A percentile compares a stretch with the other conserved stretches of the same genome.
Conservation (phyloP, 169 alveolate species). For the Cryptosporidium canis region DNA sequence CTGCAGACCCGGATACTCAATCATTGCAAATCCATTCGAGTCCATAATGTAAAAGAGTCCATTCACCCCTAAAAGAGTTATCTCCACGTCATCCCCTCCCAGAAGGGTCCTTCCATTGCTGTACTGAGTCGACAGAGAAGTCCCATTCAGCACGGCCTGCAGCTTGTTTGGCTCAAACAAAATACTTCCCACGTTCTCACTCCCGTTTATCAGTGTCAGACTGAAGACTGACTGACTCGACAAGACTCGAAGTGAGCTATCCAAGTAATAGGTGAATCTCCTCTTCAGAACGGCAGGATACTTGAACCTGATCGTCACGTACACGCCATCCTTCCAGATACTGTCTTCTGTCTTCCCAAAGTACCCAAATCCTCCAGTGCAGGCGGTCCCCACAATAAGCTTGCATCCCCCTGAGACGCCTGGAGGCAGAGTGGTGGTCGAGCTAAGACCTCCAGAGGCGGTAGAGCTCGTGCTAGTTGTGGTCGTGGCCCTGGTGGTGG, state of each 20-base stretch:
- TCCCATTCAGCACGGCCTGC: not conserved
- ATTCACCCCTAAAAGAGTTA: constrained; percentile 28
- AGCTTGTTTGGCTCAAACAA: constrained; percentile 25
- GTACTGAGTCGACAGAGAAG: constrained; percentile 11
- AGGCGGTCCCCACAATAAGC: constrained; percentile 18
- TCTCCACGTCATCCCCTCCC: constrained; percentile 20
- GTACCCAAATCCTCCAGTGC: constrained; percentile 65
- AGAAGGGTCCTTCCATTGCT: constrained; percentile 16
- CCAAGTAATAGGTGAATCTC: constrained; percentile 50
- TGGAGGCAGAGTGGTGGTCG: not conserved
- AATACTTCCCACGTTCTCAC: constrained; percentile 21
- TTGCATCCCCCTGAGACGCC: constrained; percentile 31
- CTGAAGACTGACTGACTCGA: constrained; percentile 19
- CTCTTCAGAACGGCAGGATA: constrained; percentile 3
- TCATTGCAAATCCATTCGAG: constrained; percentile 42
- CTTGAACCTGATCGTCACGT: constrained; percentile 23
- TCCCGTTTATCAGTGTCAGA: not conserved
- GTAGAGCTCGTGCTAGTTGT: not conserved
- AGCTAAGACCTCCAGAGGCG: not conserved
- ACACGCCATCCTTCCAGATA: constrained; percentile 43
- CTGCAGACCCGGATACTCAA: constrained; percentile 46
- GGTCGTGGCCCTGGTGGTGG: not conserved
- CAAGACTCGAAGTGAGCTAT: constrained; percentile 25
- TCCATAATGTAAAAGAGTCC: constrained; percentile 53
- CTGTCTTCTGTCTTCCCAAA: not conserved